These are phyloP conservation scores for Dianthus caryophyllus DNA, from an alignment of 148 eudicot species.

Conservation along the genomic window DNA sequence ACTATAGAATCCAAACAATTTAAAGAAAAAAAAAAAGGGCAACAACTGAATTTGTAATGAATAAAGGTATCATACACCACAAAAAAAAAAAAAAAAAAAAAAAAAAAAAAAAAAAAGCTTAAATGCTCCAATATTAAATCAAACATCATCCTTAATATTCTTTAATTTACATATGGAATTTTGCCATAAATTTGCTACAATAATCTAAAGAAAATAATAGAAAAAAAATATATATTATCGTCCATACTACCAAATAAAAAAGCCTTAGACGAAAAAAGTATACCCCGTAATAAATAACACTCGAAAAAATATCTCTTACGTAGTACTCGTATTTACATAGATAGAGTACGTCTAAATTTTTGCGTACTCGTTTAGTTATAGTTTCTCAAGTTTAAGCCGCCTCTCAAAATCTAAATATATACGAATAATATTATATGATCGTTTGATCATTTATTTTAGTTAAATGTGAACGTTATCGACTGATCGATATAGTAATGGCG, in stretches of 20 bases:
- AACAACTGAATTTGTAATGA: neutral
- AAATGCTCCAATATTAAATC: constrained; percentile 7
- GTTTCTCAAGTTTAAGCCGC: constrained; percentile 1
- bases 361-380: constrained; percentile 13
- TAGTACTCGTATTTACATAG: constrained; percentile 17
- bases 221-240: neutral
- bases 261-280: constrained; percentile 5
- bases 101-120: constrained; percentile 6
- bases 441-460: neutral
- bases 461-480: neutral
- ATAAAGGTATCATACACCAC: neutral
- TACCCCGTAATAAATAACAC: neutral
- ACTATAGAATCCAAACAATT: neutral
- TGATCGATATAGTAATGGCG: neutral
- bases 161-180: constrained; percentile 16
- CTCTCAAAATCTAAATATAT: neutral
- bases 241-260: neutral
- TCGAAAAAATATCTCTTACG: constrained; percentile 2
- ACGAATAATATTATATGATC: neutral
- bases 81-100: neutral
- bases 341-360: neutral
- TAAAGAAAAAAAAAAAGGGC: neutral
- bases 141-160: constrained; percentile 16
- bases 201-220: constrained; percentile 10
- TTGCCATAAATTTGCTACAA: constrained; percentile 17